Conservation (phyloP, 495 filamentous ascomycete genomes). For the Eremomyces bilateralis region DNA sequence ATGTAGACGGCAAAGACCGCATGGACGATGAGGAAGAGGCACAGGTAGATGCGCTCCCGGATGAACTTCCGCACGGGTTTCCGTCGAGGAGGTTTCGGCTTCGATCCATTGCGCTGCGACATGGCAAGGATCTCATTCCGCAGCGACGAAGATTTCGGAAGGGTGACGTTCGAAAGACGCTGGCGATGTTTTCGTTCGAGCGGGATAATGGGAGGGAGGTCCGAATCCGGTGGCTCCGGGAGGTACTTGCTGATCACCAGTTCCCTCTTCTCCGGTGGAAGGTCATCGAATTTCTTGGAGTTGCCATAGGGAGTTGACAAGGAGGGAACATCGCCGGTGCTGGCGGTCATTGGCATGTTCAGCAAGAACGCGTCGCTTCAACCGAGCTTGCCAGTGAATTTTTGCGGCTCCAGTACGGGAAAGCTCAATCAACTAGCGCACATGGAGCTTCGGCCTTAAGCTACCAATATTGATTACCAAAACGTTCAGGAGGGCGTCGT, state of each 20-base stretch:
- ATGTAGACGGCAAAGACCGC: constrained; percentile 70
- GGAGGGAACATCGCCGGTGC: too few relatives aligned
- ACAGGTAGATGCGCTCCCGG: constrained; percentile 37
- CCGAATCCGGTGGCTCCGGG: constrained; percentile 28
- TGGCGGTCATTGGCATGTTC: too few relatives aligned
- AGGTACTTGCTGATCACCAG: constrained; percentile 55
- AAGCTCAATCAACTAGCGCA: too few relatives aligned
- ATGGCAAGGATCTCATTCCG: background rate
- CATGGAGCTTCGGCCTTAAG: too few relatives aligned
- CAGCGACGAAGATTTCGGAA: background rate
- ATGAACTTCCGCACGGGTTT: constrained; percentile 19
- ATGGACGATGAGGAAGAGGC: constrained; percentile 55
- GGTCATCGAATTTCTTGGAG: too few relatives aligned
- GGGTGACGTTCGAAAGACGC: background rate
- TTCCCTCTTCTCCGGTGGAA: constrained; percentile 47
- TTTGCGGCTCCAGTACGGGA: too few relatives aligned
- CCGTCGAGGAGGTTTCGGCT: background rate
- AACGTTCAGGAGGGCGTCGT: too few relatives aligned
- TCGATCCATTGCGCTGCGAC: background rate
- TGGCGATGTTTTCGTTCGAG: background rate
- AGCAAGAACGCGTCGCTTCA: too few relatives aligned
- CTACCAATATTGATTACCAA: too few relatives aligned
- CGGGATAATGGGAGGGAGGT: constrained; percentile 3
- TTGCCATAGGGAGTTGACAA: too few relatives aligned
- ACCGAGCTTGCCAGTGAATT: too few relatives aligned